Evolutionary conservation across 805 yeast genomes (phyloP).

Genomic region (Kluyveromyces lactis): DNA sequence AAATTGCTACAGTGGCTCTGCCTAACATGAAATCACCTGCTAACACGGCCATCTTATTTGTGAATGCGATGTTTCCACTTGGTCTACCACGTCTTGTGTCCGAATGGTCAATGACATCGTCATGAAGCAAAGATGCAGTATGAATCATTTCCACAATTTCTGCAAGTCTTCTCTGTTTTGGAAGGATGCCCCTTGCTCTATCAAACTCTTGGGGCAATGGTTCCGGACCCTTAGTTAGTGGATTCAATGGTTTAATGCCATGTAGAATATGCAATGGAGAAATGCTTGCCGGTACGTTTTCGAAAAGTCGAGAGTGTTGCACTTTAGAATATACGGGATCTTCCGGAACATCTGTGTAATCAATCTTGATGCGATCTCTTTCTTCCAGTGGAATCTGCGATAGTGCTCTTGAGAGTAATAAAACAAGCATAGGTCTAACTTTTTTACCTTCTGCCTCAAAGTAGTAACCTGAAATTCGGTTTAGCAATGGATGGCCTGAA

Average conservation of each 20-base stretch:
- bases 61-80: conserved; percentile 86
- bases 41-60: conserved; percentile 93
- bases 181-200: conserved; percentile 67
- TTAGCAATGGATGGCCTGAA: conserved; percentile 87
- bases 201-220: conserved; percentile 48
- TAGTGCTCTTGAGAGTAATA: conserved; percentile 74
- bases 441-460: conserved; percentile 96
- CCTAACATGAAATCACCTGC: conserved; percentile 96
- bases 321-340: conserved; percentile 57
- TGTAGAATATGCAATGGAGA: conserved; percentile 79
- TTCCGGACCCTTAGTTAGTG: conserved; percentile 73
- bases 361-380: conserved; percentile 57
- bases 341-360: conserved; percentile 54
- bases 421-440: conserved; percentile 83
- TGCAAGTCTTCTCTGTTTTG: conserved; percentile 91
- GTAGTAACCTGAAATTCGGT: conserved; percentile 88
- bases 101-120: conserved; percentile 88
- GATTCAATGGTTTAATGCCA: conserved; percentile 90
- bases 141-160: conserved; percentile 98
- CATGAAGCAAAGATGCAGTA: conserved; percentile 91
- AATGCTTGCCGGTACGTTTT: conserved; percentile 41
- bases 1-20: conserved; percentile 92
- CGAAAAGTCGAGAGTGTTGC: conserved; percentile 49
- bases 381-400: conserved; percentile 62
- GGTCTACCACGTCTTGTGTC: conserved; percentile 88